Base-by-base conservation (phyloP, 164 flowering plant species). In the Kingdonia uniflora region DNA sequence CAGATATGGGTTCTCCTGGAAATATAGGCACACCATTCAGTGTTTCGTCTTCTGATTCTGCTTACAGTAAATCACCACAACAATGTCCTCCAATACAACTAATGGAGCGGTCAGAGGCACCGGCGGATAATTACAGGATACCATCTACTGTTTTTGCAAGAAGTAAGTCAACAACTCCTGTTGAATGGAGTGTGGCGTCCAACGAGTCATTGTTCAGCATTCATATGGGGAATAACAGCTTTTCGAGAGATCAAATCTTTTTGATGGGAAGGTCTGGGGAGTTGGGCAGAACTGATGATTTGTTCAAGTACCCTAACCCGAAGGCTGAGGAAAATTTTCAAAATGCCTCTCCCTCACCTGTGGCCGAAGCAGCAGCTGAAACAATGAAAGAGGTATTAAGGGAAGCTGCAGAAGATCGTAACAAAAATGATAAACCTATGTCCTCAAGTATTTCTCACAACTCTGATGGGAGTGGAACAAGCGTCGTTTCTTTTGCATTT, bases 151-250 rank as follows among this genome's bases (percentile, higher is more conserved):
- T 83, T 19, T 91, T 91, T 56, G 70, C 61, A 5, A 65, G 71
- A 62, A 64, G 63, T 56, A 69, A 64, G 44, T 51, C 80, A 13
- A 21, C 68, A 7, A 49, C 76, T 1, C 75, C 81, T 5, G 38
- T 59, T 59, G 95, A 88, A 2, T 87, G 96, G 98, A 87, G 98
- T 60, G 58, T 61, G 21, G 80, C 88, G 42, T 87, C 98, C 8
- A 85, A 82, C 38, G 98, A 92, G 15, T 87, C 95, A 11, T 52
- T 85, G 54, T 92, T 87, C 69, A 92, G 98, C 65, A 71, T 87
- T 59, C 84, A 80, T 22, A 51, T 73, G 13, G 90, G 85, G 47
- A 76, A 76, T 64, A 68, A 51, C 11, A 87, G 95, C 63, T 82
- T 85, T 68, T 70, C 76, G 16, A 78, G 69, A 57, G 86, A 90